Conservation (phyloP, 2,329 filamentous ascomycete species). For the Colletotrichum phormii region DNA sequence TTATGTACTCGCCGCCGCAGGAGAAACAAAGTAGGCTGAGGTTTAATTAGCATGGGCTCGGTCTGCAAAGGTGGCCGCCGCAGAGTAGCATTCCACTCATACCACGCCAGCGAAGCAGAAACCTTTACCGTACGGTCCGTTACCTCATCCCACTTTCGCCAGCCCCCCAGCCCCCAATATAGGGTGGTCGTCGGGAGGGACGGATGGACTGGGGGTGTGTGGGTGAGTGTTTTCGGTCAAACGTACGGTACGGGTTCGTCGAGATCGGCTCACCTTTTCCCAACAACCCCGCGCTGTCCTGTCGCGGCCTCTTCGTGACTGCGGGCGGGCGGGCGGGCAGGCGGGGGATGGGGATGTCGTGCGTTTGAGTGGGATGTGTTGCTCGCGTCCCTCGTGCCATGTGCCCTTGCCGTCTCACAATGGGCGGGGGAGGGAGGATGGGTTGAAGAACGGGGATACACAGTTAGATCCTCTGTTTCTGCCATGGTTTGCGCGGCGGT, state of each 20-base stretch:
- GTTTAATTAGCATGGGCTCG: not conserved
- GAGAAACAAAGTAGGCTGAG: not conserved
- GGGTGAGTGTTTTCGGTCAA: not conserved
- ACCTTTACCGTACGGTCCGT: not conserved
- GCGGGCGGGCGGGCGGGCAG: no score
- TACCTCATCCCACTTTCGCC: not conserved
- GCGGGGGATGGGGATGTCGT: not conserved
- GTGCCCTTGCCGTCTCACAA: conserved; percentile 2
- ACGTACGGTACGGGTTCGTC: not conserved
- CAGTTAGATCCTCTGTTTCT: not conserved
- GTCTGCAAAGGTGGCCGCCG: not conserved
- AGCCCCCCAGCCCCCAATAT: not conserved
- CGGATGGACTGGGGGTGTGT: not conserved
- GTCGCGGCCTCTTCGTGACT: not conserved
- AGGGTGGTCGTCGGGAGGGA: not conserved
- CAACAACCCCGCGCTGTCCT: not conserved
- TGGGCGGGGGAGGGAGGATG: not conserved
- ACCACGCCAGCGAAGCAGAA: not conserved
- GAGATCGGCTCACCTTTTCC: conserved; percentile 6
- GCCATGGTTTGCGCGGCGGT: not conserved
- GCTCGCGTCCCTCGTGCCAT: not conserved
- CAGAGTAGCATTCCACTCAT: not conserved
- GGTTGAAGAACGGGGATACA: not conserved
- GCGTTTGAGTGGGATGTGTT: not conserved
- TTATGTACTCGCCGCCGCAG: no score